Conservation (phyloP, 768 basidiomycete genomes). For the Tephrocybe sp. region DNA sequence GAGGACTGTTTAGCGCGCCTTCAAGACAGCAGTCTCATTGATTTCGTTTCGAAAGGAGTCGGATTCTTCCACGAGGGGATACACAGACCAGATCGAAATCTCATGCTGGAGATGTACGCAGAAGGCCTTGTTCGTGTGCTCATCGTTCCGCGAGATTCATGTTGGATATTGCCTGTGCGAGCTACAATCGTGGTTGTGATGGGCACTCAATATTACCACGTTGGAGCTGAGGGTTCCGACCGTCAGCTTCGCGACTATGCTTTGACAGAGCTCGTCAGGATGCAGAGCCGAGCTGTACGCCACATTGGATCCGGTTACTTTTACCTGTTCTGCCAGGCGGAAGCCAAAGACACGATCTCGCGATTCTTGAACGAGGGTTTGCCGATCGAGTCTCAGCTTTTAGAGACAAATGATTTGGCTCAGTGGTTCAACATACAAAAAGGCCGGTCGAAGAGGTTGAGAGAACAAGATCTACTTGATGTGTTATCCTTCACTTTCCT, state of each 20-base stretch:
- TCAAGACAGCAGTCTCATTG: constrained; percentile 57
- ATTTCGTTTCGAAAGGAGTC: constrained; percentile 81
- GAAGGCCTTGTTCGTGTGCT: constrained; percentile 80
- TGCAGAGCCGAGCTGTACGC: constrained; percentile 86
- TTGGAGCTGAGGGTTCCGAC: constrained; percentile 43
- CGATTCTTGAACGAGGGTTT: constrained; percentile 87
- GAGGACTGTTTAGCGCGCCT: constrained; percentile 58
- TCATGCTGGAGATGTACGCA: constrained; percentile 79
- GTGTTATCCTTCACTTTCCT: constrained; percentile 81
- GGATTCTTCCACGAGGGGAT: constrained; percentile 84
- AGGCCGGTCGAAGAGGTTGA: constrained; percentile 33
- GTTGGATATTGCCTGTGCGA: constrained; percentile 87
- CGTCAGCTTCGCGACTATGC: constrained; percentile 79
- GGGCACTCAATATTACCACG: constrained; percentile 83
- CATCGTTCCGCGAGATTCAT: constrained; percentile 77
- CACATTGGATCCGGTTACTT: constrained; percentile 63
- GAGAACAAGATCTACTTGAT: constrained; percentile 72
- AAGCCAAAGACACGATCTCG: constrained; percentile 76
- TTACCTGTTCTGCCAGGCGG: constrained; percentile 86
- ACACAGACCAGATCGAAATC: constrained; percentile 57
- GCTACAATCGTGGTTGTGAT: constrained; percentile 83
- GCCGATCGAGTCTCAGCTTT: constrained; percentile 81
- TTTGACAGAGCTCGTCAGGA: constrained; percentile 78
- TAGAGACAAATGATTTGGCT: constrained; percentile 45
- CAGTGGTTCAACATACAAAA: constrained; percentile 45